Evolutionary conservation across 441 rosid species (phyloP).

Genomic region (Croton laevigatus): DNA sequence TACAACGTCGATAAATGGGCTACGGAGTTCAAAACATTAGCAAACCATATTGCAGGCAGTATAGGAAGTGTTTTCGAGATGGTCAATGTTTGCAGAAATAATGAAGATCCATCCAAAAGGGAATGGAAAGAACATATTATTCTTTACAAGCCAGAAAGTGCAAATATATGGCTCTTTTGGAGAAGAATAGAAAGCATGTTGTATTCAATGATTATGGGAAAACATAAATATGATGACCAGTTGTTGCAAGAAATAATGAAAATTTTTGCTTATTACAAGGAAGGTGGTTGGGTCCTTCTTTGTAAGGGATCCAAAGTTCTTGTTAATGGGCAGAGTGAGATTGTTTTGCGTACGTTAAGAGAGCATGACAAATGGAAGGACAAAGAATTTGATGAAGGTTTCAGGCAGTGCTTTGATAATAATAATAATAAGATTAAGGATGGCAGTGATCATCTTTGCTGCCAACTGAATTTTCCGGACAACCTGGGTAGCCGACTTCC

Average conservation of each 20-base stretch:
- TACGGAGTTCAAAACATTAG: constrained; percentile 41
- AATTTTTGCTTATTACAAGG: constrained; percentile 57
- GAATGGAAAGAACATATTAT: too few relatives aligned
- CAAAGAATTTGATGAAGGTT: neutral
- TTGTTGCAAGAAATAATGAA: constrained; percentile 55
- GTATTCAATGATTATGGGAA: constrained; percentile 51
- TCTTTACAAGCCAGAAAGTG: constrained; percentile 39
- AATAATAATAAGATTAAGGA: fast-evolving
- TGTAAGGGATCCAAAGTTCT: constrained; percentile 10
- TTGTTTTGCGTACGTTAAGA: neutral
- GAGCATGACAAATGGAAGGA: neutral
- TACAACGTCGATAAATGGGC: constrained; percentile 68
- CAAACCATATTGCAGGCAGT: constrained; percentile 41
- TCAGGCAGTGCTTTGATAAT: neutral
- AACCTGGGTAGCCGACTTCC: neutral
- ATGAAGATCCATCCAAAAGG: constrained; percentile 47
- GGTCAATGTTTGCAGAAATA: constrained; percentile 74
- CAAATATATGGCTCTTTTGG: constrained; percentile 74
- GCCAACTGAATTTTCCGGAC: neutral
- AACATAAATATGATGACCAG: constrained; percentile 29
- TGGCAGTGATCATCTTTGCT: neutral
- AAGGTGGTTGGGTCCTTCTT: constrained; percentile 70
- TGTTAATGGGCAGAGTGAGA: neutral
- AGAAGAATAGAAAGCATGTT: constrained; percentile 69
- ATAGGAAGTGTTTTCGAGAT: too few relatives aligned